Evolutionary conservation across 2,329 filamentous ascomycete genomes (phyloP).

Genomic region (Colletotrichum incanum): DNA sequence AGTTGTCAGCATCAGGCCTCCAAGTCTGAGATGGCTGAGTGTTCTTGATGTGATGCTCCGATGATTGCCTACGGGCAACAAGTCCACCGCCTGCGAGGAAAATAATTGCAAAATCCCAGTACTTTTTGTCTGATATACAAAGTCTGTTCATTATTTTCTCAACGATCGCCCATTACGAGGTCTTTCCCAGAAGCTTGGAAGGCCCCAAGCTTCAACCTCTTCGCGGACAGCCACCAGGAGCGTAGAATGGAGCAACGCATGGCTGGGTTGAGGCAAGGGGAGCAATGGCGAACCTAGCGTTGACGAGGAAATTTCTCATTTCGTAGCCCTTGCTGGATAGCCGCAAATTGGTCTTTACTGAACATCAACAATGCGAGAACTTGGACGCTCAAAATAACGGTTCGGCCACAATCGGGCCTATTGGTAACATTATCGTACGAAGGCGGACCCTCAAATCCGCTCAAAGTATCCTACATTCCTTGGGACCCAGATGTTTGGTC

Average conservation of each 20-base stretch:
- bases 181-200: not conserved
- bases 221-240: no score
- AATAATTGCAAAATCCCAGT: no score
- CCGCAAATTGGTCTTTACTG: no score
- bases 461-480: conserved; percentile 27
- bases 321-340: not conserved
- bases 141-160: not conserved
- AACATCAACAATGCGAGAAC: not conserved
- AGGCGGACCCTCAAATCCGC: conserved; percentile 7
- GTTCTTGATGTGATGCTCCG: not conserved
- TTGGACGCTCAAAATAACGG: not conserved
- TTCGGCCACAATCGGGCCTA: conserved; percentile 10
- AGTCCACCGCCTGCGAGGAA: not conserved
- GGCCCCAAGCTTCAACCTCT: not conserved
- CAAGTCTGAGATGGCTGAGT: not conserved
- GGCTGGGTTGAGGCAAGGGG: not conserved
- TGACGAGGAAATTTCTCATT: not conserved
- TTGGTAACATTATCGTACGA: conserved; percentile 29
- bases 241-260: not conserved
- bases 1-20: not conserved
- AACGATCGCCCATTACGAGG: not conserved
- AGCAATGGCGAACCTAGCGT: not conserved
- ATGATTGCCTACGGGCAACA: not conserved
- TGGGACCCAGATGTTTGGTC: not conserved
- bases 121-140: not conserved